These are phyloP conservation scores for Hypholoma fasciculare DNA, from an alignment of 768 basidiomycete genomes.

Conservation along the genomic window DNA sequence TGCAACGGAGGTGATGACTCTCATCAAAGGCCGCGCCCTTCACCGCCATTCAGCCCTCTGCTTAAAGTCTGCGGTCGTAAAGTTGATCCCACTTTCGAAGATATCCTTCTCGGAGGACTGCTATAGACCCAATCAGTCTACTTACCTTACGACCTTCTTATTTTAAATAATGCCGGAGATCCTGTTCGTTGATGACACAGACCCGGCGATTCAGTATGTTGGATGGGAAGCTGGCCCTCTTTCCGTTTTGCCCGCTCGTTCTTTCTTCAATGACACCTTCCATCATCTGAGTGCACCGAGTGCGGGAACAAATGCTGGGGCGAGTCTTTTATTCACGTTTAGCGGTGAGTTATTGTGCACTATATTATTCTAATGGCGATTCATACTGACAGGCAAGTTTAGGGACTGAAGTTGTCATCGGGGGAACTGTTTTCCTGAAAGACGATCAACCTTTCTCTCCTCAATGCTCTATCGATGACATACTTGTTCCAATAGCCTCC, in stretches of 20 bases:
- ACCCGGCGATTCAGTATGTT: not conserved
- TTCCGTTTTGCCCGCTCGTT: not conserved
- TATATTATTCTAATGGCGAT: too few relatives aligned
- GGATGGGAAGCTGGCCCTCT: not conserved
- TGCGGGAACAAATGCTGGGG: not conserved
- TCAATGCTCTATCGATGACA: not conserved
- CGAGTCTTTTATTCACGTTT: not conserved
- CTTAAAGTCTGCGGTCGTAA: not conserved
- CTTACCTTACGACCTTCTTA: not conserved
- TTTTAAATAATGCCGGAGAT: not conserved
- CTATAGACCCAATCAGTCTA: not conserved
- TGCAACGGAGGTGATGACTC: too few relatives aligned
- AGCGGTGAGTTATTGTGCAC: not conserved
- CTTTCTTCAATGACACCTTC: not conserved
- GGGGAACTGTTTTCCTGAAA: not conserved
- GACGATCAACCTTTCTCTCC: not conserved
- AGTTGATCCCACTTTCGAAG: not conserved
- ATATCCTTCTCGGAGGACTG: not conserved
- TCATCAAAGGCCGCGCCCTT: too few relatives aligned
- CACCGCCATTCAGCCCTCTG: too few relatives aligned
- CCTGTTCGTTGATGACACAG: not conserved
- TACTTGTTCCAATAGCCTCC: not conserved
- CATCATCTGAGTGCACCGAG: not conserved
- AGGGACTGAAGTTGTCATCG: not conserved
- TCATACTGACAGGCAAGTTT: too few relatives aligned